A percentile compares a stretch with the other conserved stretches of the same genome.
Evolutionary conservation across 306 rosid species (phyloP).

Genomic region (Prunus armeniaca): DNA sequence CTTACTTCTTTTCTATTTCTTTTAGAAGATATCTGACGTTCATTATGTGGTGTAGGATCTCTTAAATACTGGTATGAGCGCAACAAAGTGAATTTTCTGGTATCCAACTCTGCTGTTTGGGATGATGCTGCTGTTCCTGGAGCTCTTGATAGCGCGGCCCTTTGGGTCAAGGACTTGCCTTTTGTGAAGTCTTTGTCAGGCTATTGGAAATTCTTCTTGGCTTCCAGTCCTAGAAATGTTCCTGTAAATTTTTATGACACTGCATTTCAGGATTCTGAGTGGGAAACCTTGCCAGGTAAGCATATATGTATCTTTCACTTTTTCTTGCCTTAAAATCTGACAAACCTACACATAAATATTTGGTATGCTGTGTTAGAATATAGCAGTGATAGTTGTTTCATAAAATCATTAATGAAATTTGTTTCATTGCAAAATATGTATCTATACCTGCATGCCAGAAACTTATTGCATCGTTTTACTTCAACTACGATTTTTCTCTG

Average conservation of each 20-base stretch:
- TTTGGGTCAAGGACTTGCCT: conserved; percentile 80
- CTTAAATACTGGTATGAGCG: conserved; percentile 83
- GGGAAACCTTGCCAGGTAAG: conserved; percentile 81
- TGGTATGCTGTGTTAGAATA: neutral
- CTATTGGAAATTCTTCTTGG: conserved; percentile 78
- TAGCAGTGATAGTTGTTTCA: neutral
- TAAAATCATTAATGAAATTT: neutral
- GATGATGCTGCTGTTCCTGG: conserved; percentile 70
- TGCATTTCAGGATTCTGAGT: conserved; percentile 61
- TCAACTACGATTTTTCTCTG: neutral
- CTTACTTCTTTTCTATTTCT: neutral
- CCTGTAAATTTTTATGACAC: conserved; percentile 59
- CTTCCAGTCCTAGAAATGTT: conserved; percentile 59
- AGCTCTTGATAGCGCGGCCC: conserved; percentile 77
- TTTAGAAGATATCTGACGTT: neutral
- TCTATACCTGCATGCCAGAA: neutral
- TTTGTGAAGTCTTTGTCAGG: conserved; percentile 86
- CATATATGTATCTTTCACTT: neutral
- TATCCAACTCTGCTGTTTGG: conserved; percentile 77
- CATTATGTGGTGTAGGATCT: conserved; percentile 49
- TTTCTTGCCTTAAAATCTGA: neutral
- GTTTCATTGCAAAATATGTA: neutral
- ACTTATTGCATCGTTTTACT: neutral
- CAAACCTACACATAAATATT: neutral
- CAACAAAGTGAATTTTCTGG: conserved; percentile 67